These are phyloP conservation scores for Avena atlantica DNA, from an alignment of 176 grass and related monocot species.

Conservation along the genomic window DNA sequence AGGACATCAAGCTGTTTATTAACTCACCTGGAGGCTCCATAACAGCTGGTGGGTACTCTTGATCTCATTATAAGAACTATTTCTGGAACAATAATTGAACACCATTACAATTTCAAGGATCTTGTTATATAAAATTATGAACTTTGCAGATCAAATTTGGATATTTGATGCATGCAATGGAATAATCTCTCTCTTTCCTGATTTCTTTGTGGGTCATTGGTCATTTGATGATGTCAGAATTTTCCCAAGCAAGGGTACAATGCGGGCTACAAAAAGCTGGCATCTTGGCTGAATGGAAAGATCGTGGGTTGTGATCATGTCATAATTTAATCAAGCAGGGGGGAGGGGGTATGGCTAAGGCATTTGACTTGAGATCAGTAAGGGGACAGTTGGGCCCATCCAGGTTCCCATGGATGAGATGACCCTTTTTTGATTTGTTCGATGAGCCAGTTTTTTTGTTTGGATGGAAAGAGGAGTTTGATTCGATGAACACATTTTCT, in stretches of 20 bases:
- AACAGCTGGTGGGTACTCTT: conserved; percentile 66
- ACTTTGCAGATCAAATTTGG: conserved; percentile 23
- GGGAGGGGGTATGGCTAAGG: neutral
- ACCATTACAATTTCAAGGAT: neutral
- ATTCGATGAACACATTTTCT: neutral
- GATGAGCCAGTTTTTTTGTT: neutral
- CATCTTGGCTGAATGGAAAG: neutral
- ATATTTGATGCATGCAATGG: conserved; percentile 21
- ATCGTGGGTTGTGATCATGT: neutral
- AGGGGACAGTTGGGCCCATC: neutral
- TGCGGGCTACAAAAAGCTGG: conserved; percentile 20
- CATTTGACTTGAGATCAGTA: neutral
- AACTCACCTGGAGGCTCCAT: conserved; percentile 95
- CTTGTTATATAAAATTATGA: neutral
- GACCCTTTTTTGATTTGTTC: neutral
- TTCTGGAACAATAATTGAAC: conserved; percentile 22
- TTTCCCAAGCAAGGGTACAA: neutral
- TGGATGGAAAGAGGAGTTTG: neutral
- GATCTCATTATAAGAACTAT: conserved; percentile 36
- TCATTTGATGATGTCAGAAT: neutral
- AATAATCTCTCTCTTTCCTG: conserved; percentile 21
- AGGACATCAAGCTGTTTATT: conserved; percentile 97
- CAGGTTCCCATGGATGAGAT: neutral
- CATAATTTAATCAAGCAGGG: neutral
- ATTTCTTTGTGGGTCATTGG: conserved; percentile 7